Base-by-base conservation (phyloP, 1,139 yeast species). In the Yamadazyma sp. region DNA sequence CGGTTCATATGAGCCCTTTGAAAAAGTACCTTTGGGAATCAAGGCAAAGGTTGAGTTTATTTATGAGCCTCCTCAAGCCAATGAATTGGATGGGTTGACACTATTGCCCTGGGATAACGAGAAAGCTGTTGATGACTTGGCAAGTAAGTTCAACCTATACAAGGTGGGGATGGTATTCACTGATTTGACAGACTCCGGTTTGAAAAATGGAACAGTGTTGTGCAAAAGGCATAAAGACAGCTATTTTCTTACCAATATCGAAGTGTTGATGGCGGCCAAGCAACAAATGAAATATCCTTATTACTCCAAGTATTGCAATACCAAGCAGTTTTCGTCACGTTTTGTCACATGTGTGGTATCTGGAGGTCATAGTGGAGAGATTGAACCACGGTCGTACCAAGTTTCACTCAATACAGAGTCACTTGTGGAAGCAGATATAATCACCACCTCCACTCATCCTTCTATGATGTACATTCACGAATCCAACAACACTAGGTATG, bases 11-110 rank as follows among this genome's bases (percentile, higher is more conserved):
- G 85, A 81, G 48, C 65, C 67, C 33, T 90, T 87, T 54, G 89
- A 84, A 22, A 76, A 82, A 48, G 94, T 86, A 0, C 99, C 98
- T 0, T 66, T 94, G 29, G 98, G 98, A 1, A 82, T 89, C 40
- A 90, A 89, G 59, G 97, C 96, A 1, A 87, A 86, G 29, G 97
- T 92, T 1, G 95, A 92, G 50, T 92, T 95, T 2, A 86, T 92
- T 23, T 87, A 85, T 59, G 99, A 94, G 56, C 95, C 97, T 1
- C 86, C 95, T 4, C 99, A 92, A 60, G 69, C 74, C 10, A 92
- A 85, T 48, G 95, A 86, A 53, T 74, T 79, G 36, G 98, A 92
- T 61, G 97, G 98, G 1, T 56, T 92, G 6, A 77, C 88, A 0
- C 62, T 90, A 50, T 56, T 78, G 36, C 71, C 73, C 0, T 78